Evolutionary conservation across 306 rosid species (phyloP).

Genomic region (Benincasa hispida): DNA sequence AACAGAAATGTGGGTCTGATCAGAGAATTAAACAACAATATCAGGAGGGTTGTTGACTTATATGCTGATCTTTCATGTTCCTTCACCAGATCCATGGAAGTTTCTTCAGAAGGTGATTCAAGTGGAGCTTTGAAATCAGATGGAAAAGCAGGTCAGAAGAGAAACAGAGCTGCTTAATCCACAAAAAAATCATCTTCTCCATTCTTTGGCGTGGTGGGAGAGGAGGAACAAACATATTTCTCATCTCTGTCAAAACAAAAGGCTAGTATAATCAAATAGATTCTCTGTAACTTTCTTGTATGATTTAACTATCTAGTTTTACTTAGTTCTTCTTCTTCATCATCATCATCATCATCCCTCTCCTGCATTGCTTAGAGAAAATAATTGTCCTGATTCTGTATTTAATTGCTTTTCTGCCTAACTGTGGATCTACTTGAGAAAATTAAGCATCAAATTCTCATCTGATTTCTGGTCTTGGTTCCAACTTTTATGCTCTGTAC

Average conservation of each 20-base stretch:
- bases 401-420: constrained; percentile 32
- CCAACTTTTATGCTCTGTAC: not conserved
- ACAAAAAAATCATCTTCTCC: not conserved
- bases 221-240: not conserved
- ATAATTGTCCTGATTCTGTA: constrained; percentile 35
- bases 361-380: constrained; percentile 21
- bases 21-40: constrained; percentile 83
- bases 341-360: not conserved
- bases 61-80: constrained; percentile 84
- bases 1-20: constrained; percentile 82
- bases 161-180: constrained; percentile 44
- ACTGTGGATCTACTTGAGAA: constrained; percentile 46
- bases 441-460: not conserved
- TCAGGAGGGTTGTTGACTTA: constrained; percentile 85
- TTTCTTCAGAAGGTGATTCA: constrained; percentile 92
- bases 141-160: constrained; percentile 53
- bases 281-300: constrained; percentile 9
- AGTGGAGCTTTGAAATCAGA: constrained; percentile 69
- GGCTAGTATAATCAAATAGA: not conserved
- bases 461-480: not conserved
- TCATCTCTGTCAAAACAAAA: not conserved
- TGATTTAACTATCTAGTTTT: constrained; percentile 5
- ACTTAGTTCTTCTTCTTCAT: not conserved
- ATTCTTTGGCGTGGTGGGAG: constrained; percentile 18
- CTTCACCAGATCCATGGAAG: constrained; percentile 77